These are phyloP conservation scores for Kodamaea laetipori DNA, from an alignment of 805 yeast species.

Conservation along the genomic window DNA sequence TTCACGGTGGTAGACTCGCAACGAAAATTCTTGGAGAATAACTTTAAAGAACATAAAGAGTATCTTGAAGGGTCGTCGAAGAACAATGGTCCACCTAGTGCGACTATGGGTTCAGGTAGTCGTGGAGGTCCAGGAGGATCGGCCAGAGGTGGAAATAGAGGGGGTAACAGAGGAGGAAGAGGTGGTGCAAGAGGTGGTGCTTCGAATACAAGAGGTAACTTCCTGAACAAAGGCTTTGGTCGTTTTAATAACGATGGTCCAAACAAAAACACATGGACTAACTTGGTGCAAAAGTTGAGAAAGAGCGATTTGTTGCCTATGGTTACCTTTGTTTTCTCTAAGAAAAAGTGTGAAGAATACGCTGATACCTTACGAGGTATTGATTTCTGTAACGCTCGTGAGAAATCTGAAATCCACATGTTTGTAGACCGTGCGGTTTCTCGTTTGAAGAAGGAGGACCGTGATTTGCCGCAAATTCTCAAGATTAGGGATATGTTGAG, in stretches of 20 bases:
- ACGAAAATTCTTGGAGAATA: slow-evolving; percentile 65
- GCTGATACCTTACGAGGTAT: slow-evolving; percentile 75
- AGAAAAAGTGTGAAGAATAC: slow-evolving; percentile 90
- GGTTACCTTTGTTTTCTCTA: slow-evolving; percentile 90
- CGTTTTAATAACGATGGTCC: slow-evolving; percentile 59
- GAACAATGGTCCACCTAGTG: slow-evolving; percentile 40
- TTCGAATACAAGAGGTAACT: slow-evolving; percentile 25
- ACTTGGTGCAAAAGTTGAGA: slow-evolving; percentile 69
- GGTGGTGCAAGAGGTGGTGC: slow-evolving; percentile 26
- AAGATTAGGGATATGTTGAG: slow-evolving; percentile 79
- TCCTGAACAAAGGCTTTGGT: slow-evolving; percentile 32
- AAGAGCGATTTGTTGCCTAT: slow-evolving; percentile 79
- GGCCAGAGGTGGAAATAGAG: slow-evolving; percentile 47
- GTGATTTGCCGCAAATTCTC: slow-evolving; percentile 89
- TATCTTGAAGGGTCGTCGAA: slow-evolving; percentile 44
- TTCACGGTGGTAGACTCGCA: slow-evolving; percentile 74
- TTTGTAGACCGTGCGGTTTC: slow-evolving; percentile 88
- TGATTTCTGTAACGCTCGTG: slow-evolving; percentile 81
- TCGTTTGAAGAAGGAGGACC: slow-evolving; percentile 82
- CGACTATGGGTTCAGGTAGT: slow-evolving; percentile 41
- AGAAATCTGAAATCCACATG: slow-evolving; percentile 89
- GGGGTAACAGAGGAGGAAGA: slow-evolving; percentile 27
- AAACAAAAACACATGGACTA: slow-evolving; percentile 75
- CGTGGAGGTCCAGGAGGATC: slow-evolving; percentile 47
- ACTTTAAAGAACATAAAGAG: slow-evolving; percentile 62